Base-by-base conservation (phyloP, 371 early-diverging fungal genomes). In the Capniomyces stellatus region DNA sequence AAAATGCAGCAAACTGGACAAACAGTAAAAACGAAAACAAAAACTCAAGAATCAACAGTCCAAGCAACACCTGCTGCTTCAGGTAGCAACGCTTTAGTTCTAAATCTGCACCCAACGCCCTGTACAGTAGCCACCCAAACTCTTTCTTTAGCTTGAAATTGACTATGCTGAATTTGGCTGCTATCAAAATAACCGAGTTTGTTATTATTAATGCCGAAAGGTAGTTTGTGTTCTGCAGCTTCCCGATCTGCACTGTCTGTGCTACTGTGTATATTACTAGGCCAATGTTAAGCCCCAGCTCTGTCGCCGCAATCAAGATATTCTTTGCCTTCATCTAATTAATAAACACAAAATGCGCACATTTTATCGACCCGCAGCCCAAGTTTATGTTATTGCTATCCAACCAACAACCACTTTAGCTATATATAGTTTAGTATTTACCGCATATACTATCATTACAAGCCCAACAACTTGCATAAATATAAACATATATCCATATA, bases 61-160 rank as follows among this genome's bases (percentile, higher is more conserved):
- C 56, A 1, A 66, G 13, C 8, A 63, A 47, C 10, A 62, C 46
- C 43, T 61, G 66, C 19, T 57, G 58, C 50, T 29, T 58, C 6
- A 46, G 31, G 49, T 57, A 64, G 58, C 62, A 66, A 23, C 58
- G 54, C 29, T 56, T 62, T 51, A 70, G 63, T n/a, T 43, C 40
- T 24, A 63, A 41, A 42, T 72, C 63, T 8, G 71, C 67, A 1
- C 72, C 74, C 22, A 72, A 58, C 15, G 58, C 58, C 24, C 69
- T 61, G 53, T 58, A 74, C 25, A 74, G 63, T 19, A 62, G 60
- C 74, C 74, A 73, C 18, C 73, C 75, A 51, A 71, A 71, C 25
- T 73, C 70, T 31, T 47, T 54, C 24, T 60, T 63, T 43, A 72
- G 57, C 12, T 44, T 44, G 10, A 10, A 6, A 6, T 15, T 10